Evolutionary conservation across 2,329 filamentous ascomycete genomes (phyloP).

Genomic region (Zymoseptoria passerinii): DNA sequence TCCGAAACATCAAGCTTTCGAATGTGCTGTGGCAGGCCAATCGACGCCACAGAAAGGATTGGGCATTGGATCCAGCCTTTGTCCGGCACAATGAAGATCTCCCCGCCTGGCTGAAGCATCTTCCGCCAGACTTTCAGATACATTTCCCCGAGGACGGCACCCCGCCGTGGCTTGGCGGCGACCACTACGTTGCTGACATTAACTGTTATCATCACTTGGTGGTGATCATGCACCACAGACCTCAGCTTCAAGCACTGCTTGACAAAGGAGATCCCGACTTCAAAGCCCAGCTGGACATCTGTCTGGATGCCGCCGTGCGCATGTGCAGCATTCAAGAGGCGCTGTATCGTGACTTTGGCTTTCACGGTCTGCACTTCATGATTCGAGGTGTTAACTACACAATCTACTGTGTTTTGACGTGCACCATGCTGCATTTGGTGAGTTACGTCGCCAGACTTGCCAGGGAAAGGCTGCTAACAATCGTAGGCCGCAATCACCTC

Average conservation of each 20-base stretch:
- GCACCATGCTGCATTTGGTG: conserved; percentile 88
- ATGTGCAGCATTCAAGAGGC: conserved; percentile 83
- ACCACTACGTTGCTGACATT: conserved; percentile 80
- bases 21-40: conserved; percentile 66
- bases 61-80: conserved; percentile 79
- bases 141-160: conserved; percentile 70
- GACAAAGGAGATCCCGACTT: conserved; percentile 71
- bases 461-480: not conserved
- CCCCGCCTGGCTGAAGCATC: conserved; percentile 62
- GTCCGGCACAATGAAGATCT: conserved; percentile 71
- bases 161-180: conserved; percentile 67
- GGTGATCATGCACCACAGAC: conserved; percentile 78
- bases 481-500: conserved; percentile 75
- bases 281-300: conserved; percentile 81
- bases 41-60: conserved; percentile 69
- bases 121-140: conserved; percentile 71
- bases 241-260: conserved; percentile 66
- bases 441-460: conserved; percentile 31
- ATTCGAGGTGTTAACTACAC: conserved; percentile 89
- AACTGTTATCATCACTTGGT: conserved; percentile 82
- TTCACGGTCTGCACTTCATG: conserved; percentile 82
- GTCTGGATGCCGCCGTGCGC: conserved; percentile 74
- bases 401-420: conserved; percentile 85
- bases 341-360: conserved; percentile 64
- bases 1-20: conserved; percentile 69